A percentile compares a stretch with the other conserved stretches of the same genome.
Conservation (phyloP, 2,329 filamentous ascomycete genomes). For the Talaromyces amestolkiae region DNA sequence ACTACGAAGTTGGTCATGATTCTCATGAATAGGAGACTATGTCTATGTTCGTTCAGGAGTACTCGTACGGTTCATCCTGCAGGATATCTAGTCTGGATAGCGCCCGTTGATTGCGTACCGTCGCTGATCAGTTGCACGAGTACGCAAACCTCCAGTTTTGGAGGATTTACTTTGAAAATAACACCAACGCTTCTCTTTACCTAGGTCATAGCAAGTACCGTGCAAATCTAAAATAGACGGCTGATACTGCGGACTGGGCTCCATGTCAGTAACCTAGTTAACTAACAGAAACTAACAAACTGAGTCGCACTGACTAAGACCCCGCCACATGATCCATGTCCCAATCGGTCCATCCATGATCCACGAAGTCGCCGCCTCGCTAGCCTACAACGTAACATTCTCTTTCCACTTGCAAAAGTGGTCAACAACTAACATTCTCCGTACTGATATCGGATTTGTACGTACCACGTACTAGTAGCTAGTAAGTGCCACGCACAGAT, state of each 20-base stretch:
- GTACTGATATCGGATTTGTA: neutral
- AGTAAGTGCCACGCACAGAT: neutral
- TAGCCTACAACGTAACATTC: neutral
- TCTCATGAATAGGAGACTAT: neutral
- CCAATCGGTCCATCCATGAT: neutral
- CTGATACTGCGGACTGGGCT: neutral
- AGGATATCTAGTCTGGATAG: neutral
- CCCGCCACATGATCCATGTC: constrained; percentile 1
- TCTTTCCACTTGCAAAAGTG: neutral
- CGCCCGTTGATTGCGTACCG: neutral
- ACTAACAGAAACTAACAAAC: no score
- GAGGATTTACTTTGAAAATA: neutral
- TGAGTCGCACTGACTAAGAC: neutral
- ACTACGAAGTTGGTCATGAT: neutral
- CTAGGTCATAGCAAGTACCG: neutral
- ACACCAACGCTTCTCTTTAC: neutral
- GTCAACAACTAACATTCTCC: neutral
- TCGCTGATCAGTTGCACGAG: neutral
- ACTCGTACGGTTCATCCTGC: neutral
- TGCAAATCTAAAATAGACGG: neutral
- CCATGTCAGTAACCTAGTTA: no score
- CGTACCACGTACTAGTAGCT: neutral
- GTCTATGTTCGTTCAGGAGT: neutral
- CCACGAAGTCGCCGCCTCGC: neutral
- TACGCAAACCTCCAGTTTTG: neutral